Conservation (phyloP, 106 monocot genomes). For the Allium sativum region DNA sequence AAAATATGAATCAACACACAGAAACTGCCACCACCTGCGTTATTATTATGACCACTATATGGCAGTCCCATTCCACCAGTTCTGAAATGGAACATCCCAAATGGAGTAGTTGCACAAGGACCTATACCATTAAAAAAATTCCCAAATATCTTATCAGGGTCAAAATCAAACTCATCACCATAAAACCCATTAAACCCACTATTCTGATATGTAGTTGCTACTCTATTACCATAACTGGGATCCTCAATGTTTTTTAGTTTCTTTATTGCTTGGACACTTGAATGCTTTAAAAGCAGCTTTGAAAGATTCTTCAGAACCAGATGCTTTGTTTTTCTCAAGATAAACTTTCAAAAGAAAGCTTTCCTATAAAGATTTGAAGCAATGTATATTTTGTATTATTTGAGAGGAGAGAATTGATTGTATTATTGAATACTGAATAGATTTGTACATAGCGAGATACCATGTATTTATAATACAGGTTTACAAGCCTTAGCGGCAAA, state of each 20-base stretch:
- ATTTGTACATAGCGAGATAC: no score
- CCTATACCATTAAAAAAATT: slow-evolving; percentile 75
- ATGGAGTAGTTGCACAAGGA: slow-evolving; percentile 36
- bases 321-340: slow-evolving; percentile 91
- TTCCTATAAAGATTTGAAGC: no score
- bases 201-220: slow-evolving; percentile 11
- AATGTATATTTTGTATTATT: no score
- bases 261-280: slow-evolving; percentile 86
- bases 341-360: slow-evolving; percentile 90
- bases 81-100: slow-evolving; percentile 63
- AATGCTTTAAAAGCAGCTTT: slow-evolving; percentile 94
- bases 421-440: no score
- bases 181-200: slow-evolving; percentile 63
- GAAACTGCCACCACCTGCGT: slow-evolving; percentile 26
- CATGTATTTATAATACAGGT: no score
- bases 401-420: no score
- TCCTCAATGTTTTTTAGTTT: slow-evolving; percentile 74
- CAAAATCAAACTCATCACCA: slow-evolving; percentile 49
- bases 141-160: slow-evolving; percentile 92
- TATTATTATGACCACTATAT: no score
- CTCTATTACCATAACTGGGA: slow-evolving; percentile 17
- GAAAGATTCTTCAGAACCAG: slow-evolving; percentile 89
- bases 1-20: slow-evolving; percentile 65
- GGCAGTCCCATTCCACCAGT: slow-evolving; percentile 48
- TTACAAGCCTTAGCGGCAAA: no score